phyloP scores from a whole-genome alignment of 305 asterid genomes.

The Solanum chacoense region DNA sequence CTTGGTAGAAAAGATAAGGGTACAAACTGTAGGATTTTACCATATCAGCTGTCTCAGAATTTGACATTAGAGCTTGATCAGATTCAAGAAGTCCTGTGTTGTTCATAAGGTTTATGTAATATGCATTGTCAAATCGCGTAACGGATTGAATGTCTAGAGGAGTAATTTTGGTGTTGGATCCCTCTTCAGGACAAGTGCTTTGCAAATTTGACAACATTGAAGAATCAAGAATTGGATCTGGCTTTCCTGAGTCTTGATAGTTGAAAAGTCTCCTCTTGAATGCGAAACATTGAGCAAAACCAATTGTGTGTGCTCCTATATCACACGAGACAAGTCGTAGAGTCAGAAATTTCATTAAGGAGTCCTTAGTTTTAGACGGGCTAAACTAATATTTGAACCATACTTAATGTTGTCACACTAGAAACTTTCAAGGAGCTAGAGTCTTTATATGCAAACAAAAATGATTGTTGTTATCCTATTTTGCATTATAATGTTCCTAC shows the following conservation, averaged over 20 bases:
- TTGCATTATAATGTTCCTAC: neutral
- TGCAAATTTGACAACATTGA: conserved; percentile 34
- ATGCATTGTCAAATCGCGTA: conserved; percentile 17
- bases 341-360: neutral
- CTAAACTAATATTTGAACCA: neutral
- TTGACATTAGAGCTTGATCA: conserved; percentile 50
- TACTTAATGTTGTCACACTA: neutral
- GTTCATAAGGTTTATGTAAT: conserved; percentile 38
- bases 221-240: conserved; percentile 54
- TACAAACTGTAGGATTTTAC: conserved; percentile 36
- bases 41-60: conserved; percentile 47
- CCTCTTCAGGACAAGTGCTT: conserved; percentile 36
- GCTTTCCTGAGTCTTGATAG: conserved; percentile 46
- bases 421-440: neutral
- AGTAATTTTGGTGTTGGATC: conserved; percentile 33
- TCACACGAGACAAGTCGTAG: neutral
- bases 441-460: neutral
- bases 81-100: conserved; percentile 62
- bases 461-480: neutral
- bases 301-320: conserved; percentile 67
- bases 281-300: conserved; percentile 72
- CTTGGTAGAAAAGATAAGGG: conserved; percentile 28
- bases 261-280: conserved; percentile 70
- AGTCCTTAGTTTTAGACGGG: neutral
- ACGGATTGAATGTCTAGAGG: conserved; percentile 23